These are phyloP conservation scores for Diaporthe citriasiana DNA, from an alignment of 2,329 filamentous ascomycete species.

Conservation along the genomic window DNA sequence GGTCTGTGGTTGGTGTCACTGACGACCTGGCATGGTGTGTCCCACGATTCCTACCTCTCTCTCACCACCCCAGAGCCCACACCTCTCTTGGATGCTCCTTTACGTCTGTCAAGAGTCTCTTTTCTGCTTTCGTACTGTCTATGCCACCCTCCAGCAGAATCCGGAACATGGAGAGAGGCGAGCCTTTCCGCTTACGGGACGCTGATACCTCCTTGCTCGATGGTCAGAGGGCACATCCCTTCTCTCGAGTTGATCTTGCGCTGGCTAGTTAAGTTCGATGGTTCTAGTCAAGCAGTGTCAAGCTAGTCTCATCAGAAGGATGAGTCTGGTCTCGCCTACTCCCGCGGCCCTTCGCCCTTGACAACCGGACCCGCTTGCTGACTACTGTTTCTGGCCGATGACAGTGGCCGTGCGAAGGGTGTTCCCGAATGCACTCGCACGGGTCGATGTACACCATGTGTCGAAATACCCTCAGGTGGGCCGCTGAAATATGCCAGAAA, in stretches of 20 bases:
- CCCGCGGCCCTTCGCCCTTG: conserved; percentile 35
- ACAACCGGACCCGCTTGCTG: conserved; percentile 8
- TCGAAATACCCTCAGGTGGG: conserved; percentile 10
- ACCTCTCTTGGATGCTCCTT: not conserved
- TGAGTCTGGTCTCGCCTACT: conserved; percentile 31
- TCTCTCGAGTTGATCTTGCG: conserved; percentile 15
- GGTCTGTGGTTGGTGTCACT: conserved; percentile 28
- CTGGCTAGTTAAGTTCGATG: conserved; percentile 4
- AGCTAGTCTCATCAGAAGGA: conserved; percentile 12
- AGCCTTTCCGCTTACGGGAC: conserved; percentile 21
- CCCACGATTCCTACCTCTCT: too few relatives aligned
- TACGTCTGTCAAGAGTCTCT: not conserved
- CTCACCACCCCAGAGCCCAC: conserved; percentile 6
- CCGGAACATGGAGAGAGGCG: conserved; percentile 19
- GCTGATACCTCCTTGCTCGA: conserved; percentile 16
- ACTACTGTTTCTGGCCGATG: conserved; percentile 7
- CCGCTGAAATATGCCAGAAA: conserved; percentile 21
- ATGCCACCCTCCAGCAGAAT: not conserved
- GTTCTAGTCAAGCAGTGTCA: conserved; percentile 24
- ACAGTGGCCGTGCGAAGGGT: conserved; percentile 27
- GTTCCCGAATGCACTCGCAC: conserved; percentile 27
- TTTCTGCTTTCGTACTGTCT: not conserved
- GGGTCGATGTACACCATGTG: conserved; percentile 13
- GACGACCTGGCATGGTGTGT: too few relatives aligned
- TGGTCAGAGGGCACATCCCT: conserved; percentile 23